These are phyloP conservation scores for Phoma sp. DNA, from an alignment of 2,329 filamentous ascomycete genomes.

Conservation along the genomic window DNA sequence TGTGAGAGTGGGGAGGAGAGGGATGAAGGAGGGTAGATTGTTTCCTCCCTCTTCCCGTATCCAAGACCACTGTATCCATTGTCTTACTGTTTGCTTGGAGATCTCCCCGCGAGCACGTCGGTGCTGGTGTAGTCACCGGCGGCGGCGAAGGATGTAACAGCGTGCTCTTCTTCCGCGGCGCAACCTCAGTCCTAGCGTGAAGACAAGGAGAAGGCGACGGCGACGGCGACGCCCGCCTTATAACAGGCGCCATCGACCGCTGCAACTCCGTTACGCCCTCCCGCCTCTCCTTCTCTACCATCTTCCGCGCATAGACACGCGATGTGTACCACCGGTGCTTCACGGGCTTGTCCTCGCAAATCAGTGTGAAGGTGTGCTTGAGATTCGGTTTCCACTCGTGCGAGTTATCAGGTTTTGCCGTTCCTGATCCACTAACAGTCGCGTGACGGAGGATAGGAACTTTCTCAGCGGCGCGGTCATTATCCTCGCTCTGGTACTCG, in stretches of 20 bases:
- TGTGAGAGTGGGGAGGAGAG: too few species aligned
- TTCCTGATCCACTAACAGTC: too few species aligned
- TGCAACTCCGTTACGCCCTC: slow-evolving; percentile 7
- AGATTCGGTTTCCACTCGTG: slow-evolving; percentile 27
- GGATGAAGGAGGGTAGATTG: too few species aligned
- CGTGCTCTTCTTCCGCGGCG: neutral
- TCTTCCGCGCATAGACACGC: neutral
- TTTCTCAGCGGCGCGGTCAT: slow-evolving; percentile 8
- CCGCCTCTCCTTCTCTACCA: neutral
- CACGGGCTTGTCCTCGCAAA: slow-evolving; percentile 8
- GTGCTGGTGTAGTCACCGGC: too few species aligned
- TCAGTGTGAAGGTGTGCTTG: slow-evolving; percentile 24
- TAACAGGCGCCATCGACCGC: slow-evolving; percentile 14
- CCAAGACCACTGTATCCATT: too few species aligned
- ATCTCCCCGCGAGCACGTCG: too few species aligned
- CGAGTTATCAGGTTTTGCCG: slow-evolving; percentile 9
- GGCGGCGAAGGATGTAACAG: slow-evolving; percentile 4
- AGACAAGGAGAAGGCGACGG: neutral
- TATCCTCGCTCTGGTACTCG: slow-evolving; percentile 13
- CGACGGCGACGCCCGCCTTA: slow-evolving; percentile 7
- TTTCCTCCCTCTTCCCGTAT: too few species aligned
- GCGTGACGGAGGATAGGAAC: neutral
- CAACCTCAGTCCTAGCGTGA: too few species aligned
- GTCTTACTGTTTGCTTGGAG: too few species aligned
- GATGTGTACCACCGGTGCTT: slow-evolving; percentile 7